Evolutionary conservation across 441 rosid genomes (phyloP), one percentile per base, ranked within the genome.

Genomic region (Gossypium gossypioides): DNA sequence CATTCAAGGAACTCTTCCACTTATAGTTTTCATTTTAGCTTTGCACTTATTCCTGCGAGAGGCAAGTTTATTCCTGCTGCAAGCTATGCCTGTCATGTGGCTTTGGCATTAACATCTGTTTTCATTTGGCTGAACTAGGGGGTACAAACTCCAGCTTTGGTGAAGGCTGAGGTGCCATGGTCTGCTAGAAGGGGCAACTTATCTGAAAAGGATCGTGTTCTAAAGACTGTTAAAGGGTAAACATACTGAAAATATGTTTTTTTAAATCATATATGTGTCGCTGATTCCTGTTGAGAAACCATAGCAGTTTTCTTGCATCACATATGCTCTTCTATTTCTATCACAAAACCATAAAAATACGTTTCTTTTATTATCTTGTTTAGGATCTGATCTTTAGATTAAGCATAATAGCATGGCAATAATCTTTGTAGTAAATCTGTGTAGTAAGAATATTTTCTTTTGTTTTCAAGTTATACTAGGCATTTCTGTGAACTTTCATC

Each of bases 151-250:
- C 85, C 88, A 68, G 77, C 83, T 21, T 75, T 92, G 69, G 80
- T 85, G 62, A 94, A 92, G 79, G 97, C 99, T 73, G 97, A 94
- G 74, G 86, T 86, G 54, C 99, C 99, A 68, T 94, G 99, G 99
- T 92, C 97, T 13, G 88, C 83, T 73, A 85, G 82, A 73, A 88
- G 86, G 77, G 97, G 91, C 57, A 86, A 69, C 74, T 84, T 94
- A 70, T 89, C 97, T 54, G 97, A 94, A 24, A 82, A 88, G 66
- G 96, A 87, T 32, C 96, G 86, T 56, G 91, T 94, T 60, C 83
- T 94, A 79, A 94, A 88, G 87, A 84, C 90, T 0, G 89, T 92
- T 2, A 94, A 94, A 80, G 96, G 99, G 99, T 94, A 89, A 81
- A 52, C 18, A 27, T 51, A 51, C 18, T 27, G 16, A 16, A 52